Base-by-base conservation (phyloP, 2,329 filamentous ascomycete genomes). In the Sphaerulina musiva region DNA sequence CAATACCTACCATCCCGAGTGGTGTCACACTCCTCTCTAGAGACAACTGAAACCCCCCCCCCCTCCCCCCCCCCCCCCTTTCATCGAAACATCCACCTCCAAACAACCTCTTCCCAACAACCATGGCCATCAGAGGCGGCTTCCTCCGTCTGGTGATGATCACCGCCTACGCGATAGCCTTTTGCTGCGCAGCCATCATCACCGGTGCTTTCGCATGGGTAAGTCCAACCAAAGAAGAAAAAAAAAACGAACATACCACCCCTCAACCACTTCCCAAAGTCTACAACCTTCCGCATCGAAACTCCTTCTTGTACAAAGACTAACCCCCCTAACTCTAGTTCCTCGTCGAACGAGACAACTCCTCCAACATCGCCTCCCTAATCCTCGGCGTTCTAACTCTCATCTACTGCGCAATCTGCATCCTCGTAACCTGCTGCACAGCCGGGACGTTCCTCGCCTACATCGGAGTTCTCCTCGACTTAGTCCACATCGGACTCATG, bases 181-280 rank as follows among this genome's bases (percentile, higher is more conserved):
- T 52, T 34, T 46, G 48, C n/a, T 52, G 38, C 31, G 49, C 52
- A 9, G 14, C 49, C 1, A 40, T 49, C 20, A 58, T 58, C 48
- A 58, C 53, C 20, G 55, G 48, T 14, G 53, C 42, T 1, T 58
- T 58, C 14, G 53, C 45, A n/a, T 58, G 53, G 48, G 53, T 55
- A 17, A 17, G 14, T 17, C 14, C 14, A 17, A 17, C 14, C 14
- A 17, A 17, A 17, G 14, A 17, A 17, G 14, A 17, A 17, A 17
- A 17, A 17, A 17, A 17, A 17, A 17, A 44, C 3, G 20, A 17
- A 9, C 8, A 9, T 7, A 31, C 31, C 9, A n/a, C 29, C 43
- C 6, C 32, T 36, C 12, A 8, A 36, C 4, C 34, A 36, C 10
- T 10, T 34, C 2, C 32, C 2, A 34, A 11, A 7, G 6, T 34